Evolutionary conservation across 1,284 basidiomycete genomes (phyloP).

Genomic region (Microbotryomycetes sp.): DNA sequence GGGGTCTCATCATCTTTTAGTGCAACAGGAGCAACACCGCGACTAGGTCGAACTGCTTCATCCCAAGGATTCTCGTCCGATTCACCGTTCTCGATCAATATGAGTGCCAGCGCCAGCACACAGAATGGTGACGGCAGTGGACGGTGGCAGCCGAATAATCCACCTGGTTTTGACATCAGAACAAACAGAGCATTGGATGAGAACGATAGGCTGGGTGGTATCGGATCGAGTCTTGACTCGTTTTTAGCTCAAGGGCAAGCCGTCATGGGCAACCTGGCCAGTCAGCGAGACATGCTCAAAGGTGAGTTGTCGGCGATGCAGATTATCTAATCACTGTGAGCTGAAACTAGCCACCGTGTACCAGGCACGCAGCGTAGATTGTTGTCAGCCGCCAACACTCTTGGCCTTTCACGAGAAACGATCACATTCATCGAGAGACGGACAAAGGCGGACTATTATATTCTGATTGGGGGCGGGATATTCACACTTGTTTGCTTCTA

Average conservation of each 20-base stretch:
- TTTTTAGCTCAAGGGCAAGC: conserved; percentile 85
- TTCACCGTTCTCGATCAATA: conserved; percentile 46
- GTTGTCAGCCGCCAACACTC: conserved; percentile 80
- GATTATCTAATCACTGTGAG: too few species aligned
- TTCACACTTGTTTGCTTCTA: conserved; percentile 86
- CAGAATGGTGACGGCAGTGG: conserved; percentile 31
- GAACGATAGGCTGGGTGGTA: conserved; percentile 75
- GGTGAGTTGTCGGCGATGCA: conserved; percentile 42
- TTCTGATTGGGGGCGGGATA: conserved; percentile 73
- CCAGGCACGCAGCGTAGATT: conserved; percentile 67
- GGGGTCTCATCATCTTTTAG: conserved; percentile 1
- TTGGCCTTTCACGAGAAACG: conserved; percentile 83
- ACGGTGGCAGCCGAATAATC: conserved; percentile 43
- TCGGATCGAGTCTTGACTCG: conserved; percentile 71
- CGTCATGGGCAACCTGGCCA: conserved; percentile 79
- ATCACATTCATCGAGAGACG: conserved; percentile 91
- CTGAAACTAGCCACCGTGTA: too few species aligned
- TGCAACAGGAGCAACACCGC: neutral
- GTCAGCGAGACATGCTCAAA: conserved; percentile 84
- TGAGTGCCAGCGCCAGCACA: conserved; percentile 55
- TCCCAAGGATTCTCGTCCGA: conserved; percentile 31
- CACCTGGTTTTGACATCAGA: conserved; percentile 26
- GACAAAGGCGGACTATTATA: conserved; percentile 80
- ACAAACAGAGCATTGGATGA: conserved; percentile 66
- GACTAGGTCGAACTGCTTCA: neutral